Percentiles rank a stretch among this genome's conserved stretches.
These are phyloP conservation scores for Phialophora expanda DNA, from an alignment of 2,329 filamentous ascomycete species.

Conservation along the genomic window DNA sequence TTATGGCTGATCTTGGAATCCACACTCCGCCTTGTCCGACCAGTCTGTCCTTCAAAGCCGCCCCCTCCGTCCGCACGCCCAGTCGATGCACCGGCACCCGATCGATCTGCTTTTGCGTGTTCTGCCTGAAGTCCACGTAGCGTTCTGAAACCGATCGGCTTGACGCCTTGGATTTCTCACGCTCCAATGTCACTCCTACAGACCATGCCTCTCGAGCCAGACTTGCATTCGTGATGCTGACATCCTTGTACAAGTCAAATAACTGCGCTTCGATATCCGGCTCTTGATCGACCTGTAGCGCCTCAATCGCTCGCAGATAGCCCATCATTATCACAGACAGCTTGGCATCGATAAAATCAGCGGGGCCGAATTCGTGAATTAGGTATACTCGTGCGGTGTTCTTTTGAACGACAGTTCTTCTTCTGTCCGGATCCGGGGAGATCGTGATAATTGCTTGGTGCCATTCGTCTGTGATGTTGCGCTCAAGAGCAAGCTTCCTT, in stretches of 20 bases:
- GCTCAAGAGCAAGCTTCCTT: conserved; percentile 41
- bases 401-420: conserved; percentile 55
- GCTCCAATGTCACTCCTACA: conserved; percentile 41
- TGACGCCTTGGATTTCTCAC: conserved; percentile 47
- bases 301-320: conserved; percentile 56
- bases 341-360: conserved; percentile 50
- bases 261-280: conserved; percentile 46
- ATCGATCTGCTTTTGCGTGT: conserved; percentile 62
- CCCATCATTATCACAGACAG: conserved; percentile 66
- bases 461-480: conserved; percentile 56
- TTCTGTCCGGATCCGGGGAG: conserved; percentile 56
- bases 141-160: conserved; percentile 51
- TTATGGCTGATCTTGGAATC: conserved; percentile 29
- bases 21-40: conserved; percentile 39
- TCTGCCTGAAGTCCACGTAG: conserved; percentile 56
- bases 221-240: conserved; percentile 45
- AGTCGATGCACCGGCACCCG: conserved; percentile 63
- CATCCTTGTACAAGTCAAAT: conserved; percentile 48
- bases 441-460: conserved; percentile 64
- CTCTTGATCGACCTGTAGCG: conserved; percentile 45
- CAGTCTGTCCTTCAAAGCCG: conserved; percentile 34
- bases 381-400: conserved; percentile 62
- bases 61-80: conserved; percentile 59
- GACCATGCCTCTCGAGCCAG: conserved; percentile 50
- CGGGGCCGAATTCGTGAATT: conserved; percentile 57